Conservation (phyloP, 1,284 basidiomycete species). For the Laetiporus sulphureus region DNA sequence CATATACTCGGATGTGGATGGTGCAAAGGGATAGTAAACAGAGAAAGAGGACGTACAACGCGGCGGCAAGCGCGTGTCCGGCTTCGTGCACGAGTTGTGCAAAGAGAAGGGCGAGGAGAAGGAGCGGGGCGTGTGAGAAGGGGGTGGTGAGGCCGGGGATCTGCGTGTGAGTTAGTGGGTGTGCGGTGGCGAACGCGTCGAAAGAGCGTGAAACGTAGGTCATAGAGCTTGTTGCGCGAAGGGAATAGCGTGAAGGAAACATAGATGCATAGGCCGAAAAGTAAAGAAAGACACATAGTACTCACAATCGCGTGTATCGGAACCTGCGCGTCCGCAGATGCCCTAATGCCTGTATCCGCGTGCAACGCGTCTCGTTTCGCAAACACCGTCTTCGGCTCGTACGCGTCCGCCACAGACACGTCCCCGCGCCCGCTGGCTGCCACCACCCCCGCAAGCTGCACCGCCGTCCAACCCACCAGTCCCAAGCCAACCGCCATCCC, state of each 20-base stretch:
- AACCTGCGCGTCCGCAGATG: too few species aligned
- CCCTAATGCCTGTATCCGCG: too few species aligned
- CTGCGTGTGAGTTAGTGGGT: slow-evolving; percentile 27
- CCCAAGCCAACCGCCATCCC: neutral
- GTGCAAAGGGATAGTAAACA: neutral
- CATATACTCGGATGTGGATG: too few species aligned
- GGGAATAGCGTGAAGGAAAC: neutral
- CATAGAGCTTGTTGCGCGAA: too few species aligned
- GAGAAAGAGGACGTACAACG: slow-evolving; percentile 40
- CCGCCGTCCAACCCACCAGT: neutral
- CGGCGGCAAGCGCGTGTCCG: slow-evolving; percentile 63
- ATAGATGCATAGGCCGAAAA: neutral
- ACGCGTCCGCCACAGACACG: neutral
- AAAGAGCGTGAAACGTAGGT: too few species aligned
- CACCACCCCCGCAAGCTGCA: neutral
- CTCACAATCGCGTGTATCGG: too few species aligned
- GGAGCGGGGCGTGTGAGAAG: slow-evolving; percentile 50
- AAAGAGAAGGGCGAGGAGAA: slow-evolving; percentile 50
- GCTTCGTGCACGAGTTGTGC: slow-evolving; percentile 63
- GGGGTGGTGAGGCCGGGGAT: slow-evolving; percentile 74
- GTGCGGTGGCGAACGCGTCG: neutral
- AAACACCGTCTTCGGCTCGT: neutral
- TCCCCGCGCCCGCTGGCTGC: too few species aligned
- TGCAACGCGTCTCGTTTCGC: neutral
- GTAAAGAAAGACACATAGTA: neutral